These are phyloP conservation scores for Hyphodiscus sp. DNA, from an alignment of 2,329 filamentous ascomycete genomes.

Conservation along the genomic window DNA sequence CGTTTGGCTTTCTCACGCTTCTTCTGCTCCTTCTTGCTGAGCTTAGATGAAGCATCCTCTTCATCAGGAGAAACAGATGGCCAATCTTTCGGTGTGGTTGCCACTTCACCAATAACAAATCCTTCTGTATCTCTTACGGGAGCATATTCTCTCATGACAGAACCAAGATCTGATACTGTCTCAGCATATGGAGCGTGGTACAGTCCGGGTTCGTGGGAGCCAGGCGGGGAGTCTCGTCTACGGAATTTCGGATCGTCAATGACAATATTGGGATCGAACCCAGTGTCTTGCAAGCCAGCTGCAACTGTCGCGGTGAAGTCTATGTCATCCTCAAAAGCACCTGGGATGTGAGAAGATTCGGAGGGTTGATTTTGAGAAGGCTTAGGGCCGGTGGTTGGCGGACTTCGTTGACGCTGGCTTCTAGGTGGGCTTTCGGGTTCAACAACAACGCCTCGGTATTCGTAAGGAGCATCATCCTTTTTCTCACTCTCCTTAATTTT, in stretches of 20 bases:
- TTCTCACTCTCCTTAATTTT: slow-evolving; percentile 14
- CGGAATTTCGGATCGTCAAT: slow-evolving; percentile 59
- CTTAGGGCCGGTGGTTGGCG: slow-evolving; percentile 52
- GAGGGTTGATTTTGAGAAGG: slow-evolving; percentile 32
- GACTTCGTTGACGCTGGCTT: slow-evolving; percentile 28
- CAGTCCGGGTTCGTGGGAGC: slow-evolving; percentile 43
- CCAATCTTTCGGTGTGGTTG: slow-evolving; percentile 36
- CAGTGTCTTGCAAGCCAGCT: slow-evolving; percentile 60
- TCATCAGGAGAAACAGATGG: slow-evolving; percentile 29
- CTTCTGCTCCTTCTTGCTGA: slow-evolving; percentile 36
- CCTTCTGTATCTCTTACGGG: slow-evolving; percentile 28
- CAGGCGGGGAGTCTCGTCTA: slow-evolving; percentile 56
- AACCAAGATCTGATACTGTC: slow-evolving; percentile 38
- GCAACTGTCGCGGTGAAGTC: slow-evolving; percentile 65
- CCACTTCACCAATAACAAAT: slow-evolving; percentile 42
- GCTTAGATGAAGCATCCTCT: slow-evolving; percentile 25
- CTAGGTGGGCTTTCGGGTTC: slow-evolving; percentile 16
- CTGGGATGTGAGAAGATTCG: slow-evolving; percentile 49
- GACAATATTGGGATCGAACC: slow-evolving; percentile 65
- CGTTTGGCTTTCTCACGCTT: slow-evolving; percentile 37
- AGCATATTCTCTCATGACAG: slow-evolving; percentile 10
- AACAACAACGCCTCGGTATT: slow-evolving; percentile 24
- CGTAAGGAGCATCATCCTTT: slow-evolving; percentile 15
- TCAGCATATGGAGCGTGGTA: slow-evolving; percentile 47
- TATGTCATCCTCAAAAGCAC: slow-evolving; percentile 59